phyloP scores from a whole-genome alignment of 148 eudicot genomes.

The Amaranthus palmeri region DNA sequence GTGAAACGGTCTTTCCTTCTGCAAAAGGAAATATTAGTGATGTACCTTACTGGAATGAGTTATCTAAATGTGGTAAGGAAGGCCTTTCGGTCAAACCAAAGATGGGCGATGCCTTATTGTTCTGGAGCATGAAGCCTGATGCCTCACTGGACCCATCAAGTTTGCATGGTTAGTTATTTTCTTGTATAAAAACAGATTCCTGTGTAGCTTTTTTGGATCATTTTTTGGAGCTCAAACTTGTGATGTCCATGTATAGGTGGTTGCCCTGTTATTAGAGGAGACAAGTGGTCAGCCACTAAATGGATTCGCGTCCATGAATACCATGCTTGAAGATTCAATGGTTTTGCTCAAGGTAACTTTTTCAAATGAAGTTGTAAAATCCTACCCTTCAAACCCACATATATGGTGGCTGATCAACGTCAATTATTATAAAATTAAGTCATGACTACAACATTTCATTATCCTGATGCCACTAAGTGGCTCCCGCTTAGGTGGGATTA shows the following conservation, averaged over 20 bases:
- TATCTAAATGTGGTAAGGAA: constrained; percentile 81
- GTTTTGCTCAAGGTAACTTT: constrained; percentile 22
- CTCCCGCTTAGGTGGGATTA: background rate
- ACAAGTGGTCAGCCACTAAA: constrained; percentile 85
- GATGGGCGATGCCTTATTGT: constrained; percentile 88
- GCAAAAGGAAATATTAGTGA: constrained; percentile 73
- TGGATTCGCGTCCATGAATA: constrained; percentile 72
- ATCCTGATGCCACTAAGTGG: background rate
- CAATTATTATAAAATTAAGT: too few species aligned
- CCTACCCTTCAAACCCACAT: background rate
- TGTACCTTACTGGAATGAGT: constrained; percentile 83
- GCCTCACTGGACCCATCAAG: constrained; percentile 81
- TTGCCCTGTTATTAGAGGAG: constrained; percentile 70
- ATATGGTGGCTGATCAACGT: too few species aligned
- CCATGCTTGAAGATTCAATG: constrained; percentile 27
- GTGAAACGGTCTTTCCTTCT: constrained; percentile 86
- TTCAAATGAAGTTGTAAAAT: background rate
- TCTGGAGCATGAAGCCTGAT: constrained; percentile 98
- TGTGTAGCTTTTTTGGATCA: background rate
- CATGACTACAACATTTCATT: background rate
- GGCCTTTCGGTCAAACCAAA: constrained; percentile 88
- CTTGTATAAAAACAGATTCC: background rate
- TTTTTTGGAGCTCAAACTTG: background rate
- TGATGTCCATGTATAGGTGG: constrained; percentile 42
- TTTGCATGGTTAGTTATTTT: constrained; percentile 70